Conservation (phyloP, 768 basidiomycete genomes). For the Amanita polypyramis region DNA sequence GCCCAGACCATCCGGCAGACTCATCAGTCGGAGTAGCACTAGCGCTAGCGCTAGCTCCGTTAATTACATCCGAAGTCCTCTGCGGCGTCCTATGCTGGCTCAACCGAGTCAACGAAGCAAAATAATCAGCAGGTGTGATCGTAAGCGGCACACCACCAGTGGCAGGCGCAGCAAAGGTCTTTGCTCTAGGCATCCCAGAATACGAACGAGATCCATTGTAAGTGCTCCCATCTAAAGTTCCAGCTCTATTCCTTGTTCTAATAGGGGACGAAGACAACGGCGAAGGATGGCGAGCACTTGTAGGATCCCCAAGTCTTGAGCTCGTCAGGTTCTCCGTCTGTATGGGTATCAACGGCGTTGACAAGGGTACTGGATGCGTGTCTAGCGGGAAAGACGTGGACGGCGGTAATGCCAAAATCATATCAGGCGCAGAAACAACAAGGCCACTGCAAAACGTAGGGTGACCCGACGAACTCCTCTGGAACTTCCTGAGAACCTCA, state of each 20-base stretch:
- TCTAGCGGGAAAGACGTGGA: conserved; percentile 24
- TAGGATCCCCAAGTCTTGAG: not conserved
- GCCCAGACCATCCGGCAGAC: not conserved
- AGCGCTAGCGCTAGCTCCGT: not conserved
- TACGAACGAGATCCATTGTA: not conserved
- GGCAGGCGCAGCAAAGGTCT: no score
- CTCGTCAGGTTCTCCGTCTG: conserved; percentile 7
- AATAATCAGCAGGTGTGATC: conserved; percentile 34
- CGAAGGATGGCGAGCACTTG: not conserved
- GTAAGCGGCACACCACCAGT: not conserved
- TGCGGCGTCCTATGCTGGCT: no score
- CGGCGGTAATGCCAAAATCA: conserved; percentile 57
- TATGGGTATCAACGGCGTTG: conserved; percentile 50
- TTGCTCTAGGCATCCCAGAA: not conserved
- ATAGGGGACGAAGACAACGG: not conserved
- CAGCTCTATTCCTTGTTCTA: not conserved
- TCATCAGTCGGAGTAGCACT: not conserved
- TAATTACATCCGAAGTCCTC: not conserved
- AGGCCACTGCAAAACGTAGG: conserved; percentile 23
- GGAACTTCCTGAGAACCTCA: conserved; percentile 12
- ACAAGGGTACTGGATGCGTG: conserved; percentile 40
- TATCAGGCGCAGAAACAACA: conserved; percentile 52
- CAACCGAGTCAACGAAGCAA: conserved; percentile 29
- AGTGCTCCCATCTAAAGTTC: not conserved
- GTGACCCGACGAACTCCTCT: conserved; percentile 12